Base-by-base conservation (phyloP, 257 asterid genomes). In the Forsythia viridissima region DNA sequence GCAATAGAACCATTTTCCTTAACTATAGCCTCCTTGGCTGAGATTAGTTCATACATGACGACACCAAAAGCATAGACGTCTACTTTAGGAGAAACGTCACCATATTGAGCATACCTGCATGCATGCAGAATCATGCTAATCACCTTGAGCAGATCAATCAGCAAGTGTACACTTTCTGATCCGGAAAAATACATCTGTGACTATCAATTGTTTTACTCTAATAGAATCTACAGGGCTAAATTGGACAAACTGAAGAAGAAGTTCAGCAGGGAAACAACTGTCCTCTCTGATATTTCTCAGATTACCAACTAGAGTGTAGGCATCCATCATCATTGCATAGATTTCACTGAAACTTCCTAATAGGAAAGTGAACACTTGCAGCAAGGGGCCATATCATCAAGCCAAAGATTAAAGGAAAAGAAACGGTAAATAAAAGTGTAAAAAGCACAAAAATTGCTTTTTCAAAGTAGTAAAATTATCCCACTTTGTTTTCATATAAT, bases 51-150 rank as follows among this genome's bases (percentile, higher is more conserved):
- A 52, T 88, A 94, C 73, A 91, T 89, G 73, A 94, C 99, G 61
- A 94, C 99, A 30, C 99, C 99, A 79, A 94, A 93, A 42, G 99
- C 99, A 84, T 89, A 94, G 66, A 94, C 99, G 63, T 94, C 99
- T 36, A 94, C 92, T 91, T 94, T 93, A 18, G 99, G 97, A 75
- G 99, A 89, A 59, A 92, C 92, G 52, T 90, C 95, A 5, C 99
- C 98, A 52, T 91, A 94, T 77, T 88, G 97, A 18, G 99, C 98
- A 81, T 94, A 94, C 86, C 99, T 95, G 92, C 83, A 79, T 76
- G 77, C 20, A 84, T 68, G 74, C 36, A 84, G 70, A 82, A 79
- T 71, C 37, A 75, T 15, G 12, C 46, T 16, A 42, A 30, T 42
- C 21, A 79, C 69, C 43, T 40, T 21, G 44, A 61, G 74, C 70